A percentile compares a stretch with the other conserved stretches of the same genome.
phyloP scores from a whole-genome alignment of 495 filamentous ascomycete genomes.

The Neurospora pannonica region DNA sequence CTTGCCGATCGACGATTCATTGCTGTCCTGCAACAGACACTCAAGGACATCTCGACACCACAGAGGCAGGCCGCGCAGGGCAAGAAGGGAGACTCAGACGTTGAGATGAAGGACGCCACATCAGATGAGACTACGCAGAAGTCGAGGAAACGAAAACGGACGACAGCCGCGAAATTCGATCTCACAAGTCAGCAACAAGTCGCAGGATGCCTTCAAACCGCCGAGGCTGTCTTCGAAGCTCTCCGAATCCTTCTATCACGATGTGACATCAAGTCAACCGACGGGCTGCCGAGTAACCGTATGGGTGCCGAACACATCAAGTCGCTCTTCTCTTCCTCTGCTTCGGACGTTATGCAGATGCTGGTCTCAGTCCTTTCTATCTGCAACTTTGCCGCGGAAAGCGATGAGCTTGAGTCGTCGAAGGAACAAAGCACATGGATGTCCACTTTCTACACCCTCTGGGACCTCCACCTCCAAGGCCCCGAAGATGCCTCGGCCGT shows the following conservation, averaged over 20 bases:
- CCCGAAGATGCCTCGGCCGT: conserved; percentile 31
- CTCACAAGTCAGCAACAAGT: conserved; percentile 22
- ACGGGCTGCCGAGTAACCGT: conserved; percentile 16
- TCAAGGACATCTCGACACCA: conserved; percentile 32
- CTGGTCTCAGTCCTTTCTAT: conserved; percentile 27
- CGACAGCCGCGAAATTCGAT: conserved; percentile 14
- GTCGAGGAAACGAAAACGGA: conserved; percentile 30
- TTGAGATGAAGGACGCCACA: conserved; percentile 21
- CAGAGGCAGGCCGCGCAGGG: neutral
- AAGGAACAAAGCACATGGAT: conserved; percentile 31
- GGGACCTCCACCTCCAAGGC: conserved; percentile 34
- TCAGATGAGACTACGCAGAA: conserved; percentile 2
- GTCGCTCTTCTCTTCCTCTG: conserved; percentile 35
- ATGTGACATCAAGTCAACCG: conserved; percentile 10
- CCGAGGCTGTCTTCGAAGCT: conserved; percentile 30
- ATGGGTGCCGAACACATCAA: conserved; percentile 40
- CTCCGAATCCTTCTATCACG: conserved; percentile 25
- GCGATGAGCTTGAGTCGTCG: conserved; percentile 2
- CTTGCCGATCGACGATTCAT: conserved; percentile 36
- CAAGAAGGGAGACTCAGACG: conserved; percentile 10
- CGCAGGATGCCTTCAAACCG: conserved; percentile 26
- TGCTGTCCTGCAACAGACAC: conserved; percentile 28
- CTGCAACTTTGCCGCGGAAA: conserved; percentile 24
- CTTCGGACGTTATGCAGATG: conserved; percentile 28
- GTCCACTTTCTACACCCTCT: conserved; percentile 24